Evolutionary conservation across 352 stramenopile species (phyloP), one percentile per base, ranked within the genome.

Genomic region (Phytophthora constricta): DNA sequence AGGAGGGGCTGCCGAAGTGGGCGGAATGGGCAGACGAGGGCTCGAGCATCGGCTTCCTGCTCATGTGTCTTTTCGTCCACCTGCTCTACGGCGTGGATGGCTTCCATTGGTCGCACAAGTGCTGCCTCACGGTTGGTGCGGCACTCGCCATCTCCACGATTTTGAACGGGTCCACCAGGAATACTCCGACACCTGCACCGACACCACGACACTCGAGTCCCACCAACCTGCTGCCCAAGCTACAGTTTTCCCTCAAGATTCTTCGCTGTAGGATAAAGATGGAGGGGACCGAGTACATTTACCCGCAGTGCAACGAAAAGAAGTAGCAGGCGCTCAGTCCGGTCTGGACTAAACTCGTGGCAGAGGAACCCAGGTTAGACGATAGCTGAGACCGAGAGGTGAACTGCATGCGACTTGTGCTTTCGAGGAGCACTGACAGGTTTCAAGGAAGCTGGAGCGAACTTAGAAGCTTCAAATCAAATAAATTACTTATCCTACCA

Each of bases 71-170:
- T 22, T 92, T 95, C 41, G 87, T 95, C 23, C 87, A 95, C 50
- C 72, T 95, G 45, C 68, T 95, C 5, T 91, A 92, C 41, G 87
- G 87, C 27, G 87, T 95, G 26, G 85, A 95, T 37, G 87, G 84
- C 28, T 95, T 95, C 51, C 87, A 95, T 59, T 95, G 87, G 87
- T 80, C 83, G 22, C 87, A 95, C 74, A 95, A 95, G 65, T 92
- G 83, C 65, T 95, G 87, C 58, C 76, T 95, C 47, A 95, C 87
- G 1, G 74, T 92, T 27, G 87, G 87, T 51, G 87, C 87, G 0
- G 87, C 87, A 14, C 76, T 95, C 16, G 87, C 87, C 14, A 95
- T 95, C 52, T 91, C 85, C 8, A 95, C 84, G 11, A 89, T 95
- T 53, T 70, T 95, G 4, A 90, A 93, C 28, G 86, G 84, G 4